These are phyloP conservation scores for Nissolia schottii DNA, from an alignment of 306 rosid species.

Conservation along the genomic window DNA sequence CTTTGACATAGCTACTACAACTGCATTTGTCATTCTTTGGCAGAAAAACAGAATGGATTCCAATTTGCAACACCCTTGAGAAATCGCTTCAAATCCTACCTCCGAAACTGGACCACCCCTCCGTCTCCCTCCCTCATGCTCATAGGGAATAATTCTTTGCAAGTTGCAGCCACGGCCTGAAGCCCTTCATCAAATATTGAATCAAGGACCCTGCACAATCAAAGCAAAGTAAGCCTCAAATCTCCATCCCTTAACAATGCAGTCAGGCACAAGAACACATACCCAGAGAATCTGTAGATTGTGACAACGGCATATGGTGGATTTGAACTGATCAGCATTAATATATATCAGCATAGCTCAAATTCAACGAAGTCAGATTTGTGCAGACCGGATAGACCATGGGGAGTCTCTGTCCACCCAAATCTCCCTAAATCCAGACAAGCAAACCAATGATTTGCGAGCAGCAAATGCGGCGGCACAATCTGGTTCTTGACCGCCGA, in stretches of 20 bases:
- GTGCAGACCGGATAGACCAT: slow-evolving; percentile 60
- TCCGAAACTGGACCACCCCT: slow-evolving; percentile 84
- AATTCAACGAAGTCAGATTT: slow-evolving; percentile 65
- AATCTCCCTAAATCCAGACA: slow-evolving; percentile 82
- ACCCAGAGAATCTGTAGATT: slow-evolving; percentile 80
- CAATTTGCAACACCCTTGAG: slow-evolving; percentile 71
- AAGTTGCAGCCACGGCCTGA: slow-evolving; percentile 72
- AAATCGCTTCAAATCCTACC: slow-evolving; percentile 66
- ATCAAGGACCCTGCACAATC: slow-evolving; percentile 61
- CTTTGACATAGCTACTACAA: slow-evolving; percentile 67
- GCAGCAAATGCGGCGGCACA: slow-evolving; percentile 61
- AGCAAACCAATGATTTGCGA: slow-evolving; percentile 73
- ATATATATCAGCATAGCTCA: slow-evolving; percentile 74
- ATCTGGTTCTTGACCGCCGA: slow-evolving; percentile 54
- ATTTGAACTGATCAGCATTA: slow-evolving; percentile 50
- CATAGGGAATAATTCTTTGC: slow-evolving; percentile 72
- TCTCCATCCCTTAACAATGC: too few species aligned
- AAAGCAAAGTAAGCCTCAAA: too few species aligned
- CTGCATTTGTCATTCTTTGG: slow-evolving; percentile 79
- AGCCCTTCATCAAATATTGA: slow-evolving; percentile 83
- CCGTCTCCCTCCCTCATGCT: slow-evolving; percentile 47
- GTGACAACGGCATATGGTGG: slow-evolving; percentile 63
- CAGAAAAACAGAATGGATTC: slow-evolving; percentile 68
- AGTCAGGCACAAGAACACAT: slow-evolving; percentile 20
- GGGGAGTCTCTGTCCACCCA: slow-evolving; percentile 43